These are phyloP conservation scores for Globisporangium heterothallicum DNA, from an alignment of 352 stramenopile genomes.

Conservation along the genomic window DNA sequence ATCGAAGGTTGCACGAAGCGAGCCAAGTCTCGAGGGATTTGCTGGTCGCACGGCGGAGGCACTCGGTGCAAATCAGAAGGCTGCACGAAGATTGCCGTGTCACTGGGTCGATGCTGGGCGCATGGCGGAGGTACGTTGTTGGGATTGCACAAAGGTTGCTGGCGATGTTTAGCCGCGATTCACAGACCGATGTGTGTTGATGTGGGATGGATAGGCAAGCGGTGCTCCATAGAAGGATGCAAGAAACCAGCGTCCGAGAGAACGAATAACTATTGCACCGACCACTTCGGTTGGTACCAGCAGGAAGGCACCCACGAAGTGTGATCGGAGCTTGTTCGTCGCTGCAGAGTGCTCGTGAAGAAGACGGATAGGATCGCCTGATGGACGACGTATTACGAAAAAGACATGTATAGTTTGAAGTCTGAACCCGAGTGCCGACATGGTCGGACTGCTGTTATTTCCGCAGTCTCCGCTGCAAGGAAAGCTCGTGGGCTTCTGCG, in stretches of 20 bases:
- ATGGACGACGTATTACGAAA: no score
- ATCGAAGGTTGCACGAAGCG: conserved; percentile 41
- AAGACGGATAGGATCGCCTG: neutral
- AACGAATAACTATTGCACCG: conserved; percentile 40
- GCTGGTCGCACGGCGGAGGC: conserved; percentile 26
- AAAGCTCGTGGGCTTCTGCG: no score
- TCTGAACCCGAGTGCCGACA: no score
- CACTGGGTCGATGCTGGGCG: conserved; percentile 43
- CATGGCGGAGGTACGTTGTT: conserved; percentile 29
- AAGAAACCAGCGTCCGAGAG: conserved; percentile 44
- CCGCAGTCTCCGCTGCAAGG: no score
- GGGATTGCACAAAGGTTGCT: neutral
- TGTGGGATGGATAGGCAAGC: conserved; percentile 32
- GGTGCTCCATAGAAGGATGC: conserved; percentile 32
- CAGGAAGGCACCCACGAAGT: conserved; percentile 8
- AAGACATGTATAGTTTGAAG: no score
- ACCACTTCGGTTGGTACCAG: conserved; percentile 29
- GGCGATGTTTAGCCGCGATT: no score
- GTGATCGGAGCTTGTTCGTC: neutral
- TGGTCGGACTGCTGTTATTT: no score
- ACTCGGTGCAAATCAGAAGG: conserved; percentile 40
- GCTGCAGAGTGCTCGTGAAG: neutral
- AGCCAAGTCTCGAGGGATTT: conserved; percentile 25
- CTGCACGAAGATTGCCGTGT: conserved; percentile 57
- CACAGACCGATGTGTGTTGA: neutral